Evolutionary conservation across 306 rosid species (phyloP).

Genomic region (Pterocarpus macrocarpus): DNA sequence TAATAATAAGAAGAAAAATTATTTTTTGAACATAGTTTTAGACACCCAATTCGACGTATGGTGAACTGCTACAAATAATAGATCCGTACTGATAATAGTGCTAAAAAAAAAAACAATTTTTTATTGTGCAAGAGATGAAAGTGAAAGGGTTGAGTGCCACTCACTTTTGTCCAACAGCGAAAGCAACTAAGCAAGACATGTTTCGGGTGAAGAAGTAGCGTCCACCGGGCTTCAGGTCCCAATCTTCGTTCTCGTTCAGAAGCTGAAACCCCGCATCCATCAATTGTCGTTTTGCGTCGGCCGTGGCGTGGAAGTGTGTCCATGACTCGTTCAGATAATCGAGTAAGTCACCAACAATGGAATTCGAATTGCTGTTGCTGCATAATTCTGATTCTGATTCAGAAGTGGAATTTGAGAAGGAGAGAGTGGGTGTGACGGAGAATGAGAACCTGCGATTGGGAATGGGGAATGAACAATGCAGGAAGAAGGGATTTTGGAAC

Average conservation of each 20-base stretch:
- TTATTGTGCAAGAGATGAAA: background rate
- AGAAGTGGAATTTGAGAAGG: constrained; percentile 54
- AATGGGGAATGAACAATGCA: constrained; percentile 23
- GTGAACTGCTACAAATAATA: no score
- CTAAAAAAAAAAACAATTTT: no score
- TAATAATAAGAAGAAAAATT: background rate
- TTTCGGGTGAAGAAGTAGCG: constrained; percentile 93
- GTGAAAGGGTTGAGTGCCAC: background rate
- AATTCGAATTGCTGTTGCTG: constrained; percentile 42
- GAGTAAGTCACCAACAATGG: constrained; percentile 79
- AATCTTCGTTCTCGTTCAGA: constrained; percentile 80
- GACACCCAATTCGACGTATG: no score
- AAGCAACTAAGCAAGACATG: constrained; percentile 93
- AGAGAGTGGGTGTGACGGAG: constrained; percentile 37
- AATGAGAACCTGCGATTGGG: constrained; percentile 12
- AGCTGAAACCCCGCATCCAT: constrained; percentile 83
- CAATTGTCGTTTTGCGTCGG: constrained; percentile 87
- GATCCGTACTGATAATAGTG: no score
- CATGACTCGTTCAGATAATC: constrained; percentile 92
- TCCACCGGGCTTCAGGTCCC: constrained; percentile 95
- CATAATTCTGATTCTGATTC: constrained; percentile 45
- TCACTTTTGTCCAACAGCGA: constrained; percentile 81
- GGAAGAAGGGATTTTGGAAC: constrained; percentile 14
- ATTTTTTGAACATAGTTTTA: no score
- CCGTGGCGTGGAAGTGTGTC: constrained; percentile 98